These are phyloP conservation scores for Physaria fendleri DNA, from an alignment of 345 rosid genomes.

Conservation along the genomic window DNA sequence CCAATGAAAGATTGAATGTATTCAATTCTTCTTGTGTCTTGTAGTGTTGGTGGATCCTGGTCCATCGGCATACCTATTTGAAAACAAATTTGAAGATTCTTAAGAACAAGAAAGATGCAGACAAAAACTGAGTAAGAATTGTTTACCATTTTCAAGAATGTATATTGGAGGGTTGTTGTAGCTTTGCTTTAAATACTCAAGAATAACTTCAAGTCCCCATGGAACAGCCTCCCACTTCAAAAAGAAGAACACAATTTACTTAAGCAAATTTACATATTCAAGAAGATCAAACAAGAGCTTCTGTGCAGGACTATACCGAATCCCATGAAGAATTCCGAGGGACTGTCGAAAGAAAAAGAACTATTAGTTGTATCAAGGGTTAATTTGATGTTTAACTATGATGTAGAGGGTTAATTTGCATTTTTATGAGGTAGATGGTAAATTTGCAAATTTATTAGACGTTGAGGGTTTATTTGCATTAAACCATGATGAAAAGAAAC, in stretches of 20 bases:
- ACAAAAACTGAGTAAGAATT: background rate
- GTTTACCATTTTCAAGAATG: slow-evolving; percentile 42
- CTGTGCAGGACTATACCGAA: slow-evolving; percentile 9
- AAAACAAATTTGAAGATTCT: background rate
- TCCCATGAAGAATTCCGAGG: background rate
- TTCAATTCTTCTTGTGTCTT: slow-evolving; percentile 35
- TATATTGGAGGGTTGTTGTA: slow-evolving; percentile 42
- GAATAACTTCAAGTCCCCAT: slow-evolving; percentile 26
- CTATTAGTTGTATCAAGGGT: background rate
- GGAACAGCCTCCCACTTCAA: slow-evolving; percentile 35
- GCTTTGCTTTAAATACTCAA: slow-evolving; percentile 34
- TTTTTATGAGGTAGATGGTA: no score
- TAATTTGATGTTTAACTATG: no score
- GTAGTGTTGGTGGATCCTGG: slow-evolving; percentile 23
- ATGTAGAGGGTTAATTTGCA: background rate
- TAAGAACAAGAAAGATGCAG: background rate
- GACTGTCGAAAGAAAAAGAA: slow-evolving; percentile 29
- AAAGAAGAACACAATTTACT: background rate
- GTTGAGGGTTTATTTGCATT: background rate
- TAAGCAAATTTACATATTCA: background rate
- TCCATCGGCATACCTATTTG: slow-evolving; percentile 20
- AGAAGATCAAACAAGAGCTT: background rate
- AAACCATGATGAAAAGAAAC: background rate
- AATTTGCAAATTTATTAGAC: no score
- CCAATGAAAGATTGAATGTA: slow-evolving; percentile 35